Evolutionary conservation across 2,329 filamentous ascomycete species (phyloP).

Genomic region (Ceratocystis colombiana): DNA sequence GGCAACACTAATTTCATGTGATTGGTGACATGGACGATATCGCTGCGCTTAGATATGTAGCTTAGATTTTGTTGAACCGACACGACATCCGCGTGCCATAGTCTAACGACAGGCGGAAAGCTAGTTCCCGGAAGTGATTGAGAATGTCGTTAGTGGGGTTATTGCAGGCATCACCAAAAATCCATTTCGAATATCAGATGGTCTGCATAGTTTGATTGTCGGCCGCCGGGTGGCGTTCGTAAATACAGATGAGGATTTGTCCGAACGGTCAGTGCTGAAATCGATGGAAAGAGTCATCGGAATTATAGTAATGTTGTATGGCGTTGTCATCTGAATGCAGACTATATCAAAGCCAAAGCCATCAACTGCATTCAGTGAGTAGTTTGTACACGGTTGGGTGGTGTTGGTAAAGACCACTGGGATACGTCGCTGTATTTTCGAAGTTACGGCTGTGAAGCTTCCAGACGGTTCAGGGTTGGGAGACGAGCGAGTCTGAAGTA

Average conservation of each 20-base stretch:
- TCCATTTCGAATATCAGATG: neutral
- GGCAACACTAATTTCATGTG: neutral
- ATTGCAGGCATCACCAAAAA: neutral
- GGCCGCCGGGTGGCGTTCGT: neutral
- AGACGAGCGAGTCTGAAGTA: neutral
- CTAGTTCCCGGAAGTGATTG: neutral
- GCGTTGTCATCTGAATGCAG: neutral
- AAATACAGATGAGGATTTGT: neutral
- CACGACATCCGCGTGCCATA: neutral
- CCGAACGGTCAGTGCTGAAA: too few relatives aligned
- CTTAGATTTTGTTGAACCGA: neutral
- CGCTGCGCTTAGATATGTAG: neutral
- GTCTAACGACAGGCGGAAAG: neutral
- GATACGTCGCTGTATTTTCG: neutral
- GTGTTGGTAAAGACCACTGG: neutral
- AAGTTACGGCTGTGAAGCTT: neutral
- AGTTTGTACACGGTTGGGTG: neutral
- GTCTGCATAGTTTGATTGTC: neutral
- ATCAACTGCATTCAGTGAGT: neutral
- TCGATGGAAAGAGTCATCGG: neutral
- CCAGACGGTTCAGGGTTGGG: neutral
- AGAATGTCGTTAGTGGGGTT: neutral
- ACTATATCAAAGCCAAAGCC: neutral
- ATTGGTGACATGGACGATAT: neutral
- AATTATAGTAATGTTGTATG: neutral